phyloP scores from a whole-genome alignment of 306 rosid genomes.

The Sicyos edulis region DNA sequence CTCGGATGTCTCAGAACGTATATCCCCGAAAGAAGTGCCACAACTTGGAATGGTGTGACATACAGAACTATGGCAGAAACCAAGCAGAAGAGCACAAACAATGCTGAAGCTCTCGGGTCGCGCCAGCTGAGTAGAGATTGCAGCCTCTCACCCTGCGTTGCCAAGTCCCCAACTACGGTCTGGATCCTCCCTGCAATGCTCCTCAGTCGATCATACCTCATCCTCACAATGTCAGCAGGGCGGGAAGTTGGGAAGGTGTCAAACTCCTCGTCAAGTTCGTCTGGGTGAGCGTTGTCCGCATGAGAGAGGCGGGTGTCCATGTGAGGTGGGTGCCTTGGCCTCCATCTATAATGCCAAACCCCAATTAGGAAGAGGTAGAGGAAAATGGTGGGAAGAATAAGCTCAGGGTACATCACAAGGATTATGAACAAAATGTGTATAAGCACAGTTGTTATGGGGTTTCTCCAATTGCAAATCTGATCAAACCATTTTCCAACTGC shows the following conservation, averaged over 20 bases:
- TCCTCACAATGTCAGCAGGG: constrained; percentile 51
- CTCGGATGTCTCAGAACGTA: constrained; percentile 63
- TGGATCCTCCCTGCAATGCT: constrained; percentile 72
- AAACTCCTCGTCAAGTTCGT: constrained; percentile 60
- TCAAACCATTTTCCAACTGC: constrained; percentile 73
- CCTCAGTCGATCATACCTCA: constrained; percentile 61
- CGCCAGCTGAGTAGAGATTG: constrained; percentile 76
- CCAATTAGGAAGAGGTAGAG: constrained; percentile 70
- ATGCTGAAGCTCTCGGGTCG: constrained; percentile 64
- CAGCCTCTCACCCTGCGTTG: constrained; percentile 65
- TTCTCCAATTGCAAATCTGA: constrained; percentile 66
- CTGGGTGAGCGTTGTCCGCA: constrained; percentile 54
- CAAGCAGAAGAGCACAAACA: constrained; percentile 62
- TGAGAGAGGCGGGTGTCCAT: constrained; percentile 71
- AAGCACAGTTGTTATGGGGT: constrained; percentile 59
- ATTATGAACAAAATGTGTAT: constrained; percentile 57
- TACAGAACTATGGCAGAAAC: constrained; percentile 62
- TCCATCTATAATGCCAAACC: constrained; percentile 72
- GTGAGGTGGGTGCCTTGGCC: constrained; percentile 79
- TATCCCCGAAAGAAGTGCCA: constrained; percentile 56
- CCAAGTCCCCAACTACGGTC: constrained; percentile 61
- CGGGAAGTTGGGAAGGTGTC: constrained; percentile 59
- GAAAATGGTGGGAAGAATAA: constrained; percentile 64
- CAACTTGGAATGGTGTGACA: constrained; percentile 68
- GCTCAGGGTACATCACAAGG: constrained; percentile 71